A percentile compares a stretch with the other conserved stretches of the same genome.
Conservation (phyloP, 495 filamentous ascomycete species). For the Xylaria bambusicola region DNA sequence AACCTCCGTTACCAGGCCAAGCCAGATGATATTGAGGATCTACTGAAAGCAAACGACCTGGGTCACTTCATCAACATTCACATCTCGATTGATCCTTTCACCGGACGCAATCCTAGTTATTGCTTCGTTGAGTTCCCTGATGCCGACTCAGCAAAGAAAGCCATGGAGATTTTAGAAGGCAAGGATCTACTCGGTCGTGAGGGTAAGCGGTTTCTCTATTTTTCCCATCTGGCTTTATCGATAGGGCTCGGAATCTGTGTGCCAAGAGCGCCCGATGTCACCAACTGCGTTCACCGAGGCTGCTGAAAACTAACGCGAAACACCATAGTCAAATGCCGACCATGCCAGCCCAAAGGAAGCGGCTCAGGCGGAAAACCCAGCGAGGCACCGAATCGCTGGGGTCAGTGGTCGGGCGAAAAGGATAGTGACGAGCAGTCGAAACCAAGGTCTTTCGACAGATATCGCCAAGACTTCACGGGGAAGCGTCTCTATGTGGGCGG, state of each 20-base stretch:
- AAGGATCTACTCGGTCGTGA: conserved; percentile 53
- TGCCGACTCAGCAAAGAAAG: conserved; percentile 57
- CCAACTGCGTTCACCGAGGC: neutral
- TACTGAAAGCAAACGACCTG: conserved; percentile 54
- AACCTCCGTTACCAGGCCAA: conserved; percentile 68
- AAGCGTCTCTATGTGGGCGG: conserved; percentile 65
- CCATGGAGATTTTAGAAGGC: conserved; percentile 58
- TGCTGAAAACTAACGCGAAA: neutral
- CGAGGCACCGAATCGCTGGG: conserved; percentile 37
- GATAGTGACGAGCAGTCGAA: conserved; percentile 9
- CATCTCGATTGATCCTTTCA: conserved; percentile 68
- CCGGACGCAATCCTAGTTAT: conserved; percentile 68
- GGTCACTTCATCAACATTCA: conserved; percentile 57
- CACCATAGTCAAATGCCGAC: conserved; percentile 57
- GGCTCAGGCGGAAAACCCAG: conserved; percentile 20
- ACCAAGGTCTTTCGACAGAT: conserved; percentile 15
- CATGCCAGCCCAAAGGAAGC: conserved; percentile 52
- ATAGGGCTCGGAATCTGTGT: neutral
- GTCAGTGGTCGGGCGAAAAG: conserved; percentile 38
- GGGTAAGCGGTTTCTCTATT: neutral
- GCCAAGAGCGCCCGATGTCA: neutral
- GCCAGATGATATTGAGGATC: conserved; percentile 58
- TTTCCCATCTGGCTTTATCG: neutral
- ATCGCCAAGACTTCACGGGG: conserved; percentile 33
- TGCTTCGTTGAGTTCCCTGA: conserved; percentile 67